Percentiles rank a stretch among this genome's conserved stretches.
phyloP scores from a whole-genome alignment of 129 eudicot genomes.

The Ambrosia artemisiifolia region DNA sequence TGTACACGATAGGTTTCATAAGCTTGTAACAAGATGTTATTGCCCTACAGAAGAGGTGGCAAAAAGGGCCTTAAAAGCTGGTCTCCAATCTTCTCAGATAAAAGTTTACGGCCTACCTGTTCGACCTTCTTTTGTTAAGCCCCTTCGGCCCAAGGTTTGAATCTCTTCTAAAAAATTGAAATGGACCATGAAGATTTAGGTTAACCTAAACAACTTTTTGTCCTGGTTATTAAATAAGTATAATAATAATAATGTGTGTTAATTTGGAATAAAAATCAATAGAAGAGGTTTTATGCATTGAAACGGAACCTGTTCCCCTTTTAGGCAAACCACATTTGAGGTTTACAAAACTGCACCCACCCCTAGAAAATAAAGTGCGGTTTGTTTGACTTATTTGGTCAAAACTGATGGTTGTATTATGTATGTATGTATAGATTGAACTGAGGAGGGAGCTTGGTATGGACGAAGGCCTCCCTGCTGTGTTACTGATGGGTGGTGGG shows the following conservation, averaged over 20 bases:
- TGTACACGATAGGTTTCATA: constrained; percentile 77
- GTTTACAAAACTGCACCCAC: neutral
- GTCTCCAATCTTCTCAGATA: constrained; percentile 80
- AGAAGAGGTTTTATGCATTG: neutral
- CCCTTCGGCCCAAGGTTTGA: constrained; percentile 83
- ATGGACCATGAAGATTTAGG: neutral
- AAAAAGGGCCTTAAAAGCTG: constrained; percentile 85
- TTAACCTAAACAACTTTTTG: neutral
- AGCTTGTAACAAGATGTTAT: constrained; percentile 98
- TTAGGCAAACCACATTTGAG: too few relatives aligned
- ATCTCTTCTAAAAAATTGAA: constrained; percentile 1
- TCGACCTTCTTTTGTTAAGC: constrained; percentile 92
- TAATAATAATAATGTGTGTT: neutral
- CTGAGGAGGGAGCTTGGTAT: constrained; percentile 89
- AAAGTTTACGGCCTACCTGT: constrained; percentile 95
- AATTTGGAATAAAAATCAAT: neutral
- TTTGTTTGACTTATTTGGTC: constrained; percentile 9
- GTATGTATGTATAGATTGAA: constrained; percentile 47
- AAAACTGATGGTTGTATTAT: constrained; percentile 15
- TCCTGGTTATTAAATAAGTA: neutral
- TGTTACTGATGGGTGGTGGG: constrained; percentile 95
- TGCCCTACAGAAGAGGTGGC: constrained; percentile 98
- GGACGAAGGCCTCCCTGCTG: constrained; percentile 94
- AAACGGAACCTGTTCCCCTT: neutral
- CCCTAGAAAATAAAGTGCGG: neutral